Evolutionary conservation across 139 green algal genomes (phyloP), one percentile per base, ranked within the genome.

Genomic region (Edaphochlamys debaryana): DNA sequence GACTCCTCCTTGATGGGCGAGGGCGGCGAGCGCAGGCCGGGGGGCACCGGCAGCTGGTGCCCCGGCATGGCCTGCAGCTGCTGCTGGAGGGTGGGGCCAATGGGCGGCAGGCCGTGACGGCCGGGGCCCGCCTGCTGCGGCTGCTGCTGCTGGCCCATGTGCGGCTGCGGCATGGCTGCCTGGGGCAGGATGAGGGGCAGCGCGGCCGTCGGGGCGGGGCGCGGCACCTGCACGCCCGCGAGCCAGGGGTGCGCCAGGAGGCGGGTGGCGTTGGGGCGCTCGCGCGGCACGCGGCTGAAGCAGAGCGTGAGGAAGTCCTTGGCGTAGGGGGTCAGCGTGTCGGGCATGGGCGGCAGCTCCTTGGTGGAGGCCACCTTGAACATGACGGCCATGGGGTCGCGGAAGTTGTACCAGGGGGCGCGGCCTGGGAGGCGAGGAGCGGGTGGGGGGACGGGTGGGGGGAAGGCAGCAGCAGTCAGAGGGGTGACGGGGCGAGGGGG

Each of bases 271-370:
- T 92, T 93, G 19, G 94, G 93, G 19, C 94, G 89, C 36, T 94
- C 85, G 87, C 89, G 74, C 87, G 87, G 87, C 32, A 91, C 80
- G 41, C 93, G 91, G 87, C 98, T 95, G 89, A 99, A 98, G 89
- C 97, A 99, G 20, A 95, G 88, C 67, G 93, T 90, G 64, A 99
- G 85, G 85, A 99, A 99, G 82, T 99, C 96, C 38, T 89, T 91
- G 56, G 90, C 96, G 40, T 98, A 94, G 0, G 86, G 56, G 0
- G 91, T 95, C 8, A 99, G 89, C 67, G 81, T 34, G 29, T 95
- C 89, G 2, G 95, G 94, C 60, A 97, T 91, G 20, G 90, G 71
- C 7, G 97, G 97, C 13, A 92, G 93, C 34, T 92, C 94, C 60
- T 93, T 95, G 45, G 92, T 93, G 30, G 87, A 92, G 1, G 96